Conservation (phyloP, 2,329 filamentous ascomycete species). For the Hypoxylon sp. region DNA sequence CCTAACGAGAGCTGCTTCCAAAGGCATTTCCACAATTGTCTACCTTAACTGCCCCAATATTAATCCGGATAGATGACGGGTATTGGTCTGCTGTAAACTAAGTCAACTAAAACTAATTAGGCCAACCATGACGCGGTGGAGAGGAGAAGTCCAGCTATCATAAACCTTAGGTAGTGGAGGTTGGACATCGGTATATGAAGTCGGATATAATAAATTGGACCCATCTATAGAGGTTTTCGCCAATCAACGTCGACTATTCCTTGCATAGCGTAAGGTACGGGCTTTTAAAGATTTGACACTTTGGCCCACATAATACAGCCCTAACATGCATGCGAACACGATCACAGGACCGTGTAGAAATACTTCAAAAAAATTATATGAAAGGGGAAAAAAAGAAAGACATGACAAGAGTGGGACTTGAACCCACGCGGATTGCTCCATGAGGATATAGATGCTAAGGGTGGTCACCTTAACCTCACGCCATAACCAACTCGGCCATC, state of each 20-base stretch:
- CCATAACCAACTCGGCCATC: constrained; percentile 58
- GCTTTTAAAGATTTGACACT: not conserved
- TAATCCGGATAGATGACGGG: too few relatives aligned
- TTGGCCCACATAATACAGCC: not conserved
- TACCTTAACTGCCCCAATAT: too few relatives aligned
- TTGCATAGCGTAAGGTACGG: not conserved
- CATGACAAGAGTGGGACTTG: constrained; percentile 53
- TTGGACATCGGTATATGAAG: too few relatives aligned
- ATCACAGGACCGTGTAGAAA: not conserved
- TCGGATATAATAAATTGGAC: not conserved
- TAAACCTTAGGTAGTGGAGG: too few relatives aligned
- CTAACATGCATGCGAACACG: not conserved
- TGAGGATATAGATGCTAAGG: constrained; percentile 48
- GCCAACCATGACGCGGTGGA: too few relatives aligned
- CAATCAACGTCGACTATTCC: not conserved
- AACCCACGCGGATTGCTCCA: constrained; percentile 55
- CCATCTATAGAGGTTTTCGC: not conserved
- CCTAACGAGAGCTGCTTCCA: too few relatives aligned
- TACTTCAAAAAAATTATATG: not conserved
- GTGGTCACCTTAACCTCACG: constrained; percentile 55
- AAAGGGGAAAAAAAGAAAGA: constrained; percentile 3
- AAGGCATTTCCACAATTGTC: too few relatives aligned
- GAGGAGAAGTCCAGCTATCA: too few relatives aligned
- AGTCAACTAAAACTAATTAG: too few relatives aligned
- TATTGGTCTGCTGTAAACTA: too few relatives aligned